Base-by-base conservation (phyloP, 2,329 filamentous ascomycete genomes). In the Malbranchea zuffiana region DNA sequence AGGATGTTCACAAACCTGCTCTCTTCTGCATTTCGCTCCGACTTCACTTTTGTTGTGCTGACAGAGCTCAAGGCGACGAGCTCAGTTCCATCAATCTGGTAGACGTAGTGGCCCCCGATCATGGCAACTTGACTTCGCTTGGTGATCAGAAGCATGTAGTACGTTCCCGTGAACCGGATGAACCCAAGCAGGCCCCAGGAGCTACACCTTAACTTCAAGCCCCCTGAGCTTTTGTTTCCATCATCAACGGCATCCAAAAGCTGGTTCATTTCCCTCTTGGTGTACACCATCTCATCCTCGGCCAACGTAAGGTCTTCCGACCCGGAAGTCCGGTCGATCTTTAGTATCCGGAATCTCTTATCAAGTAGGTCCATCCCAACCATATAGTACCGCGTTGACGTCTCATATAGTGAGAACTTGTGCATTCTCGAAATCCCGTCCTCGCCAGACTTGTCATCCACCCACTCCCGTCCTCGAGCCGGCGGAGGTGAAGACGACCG, bases 391-490 rank as follows among this genome's bases (percentile, higher is more conserved):
- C 85, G 75, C 38, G 80, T 85, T 8, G 84, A 82, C 3, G 90
- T 98, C 65, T 98, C 90, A 60, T 98, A 96, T 15, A 98, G 66
- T n/a, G 83, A 90, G 60, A 94, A 96, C 53, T 90, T 92, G 66
- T 95, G 86, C 85, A 98, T 94, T 38, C 67, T 68, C 40, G 63
- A 66, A 29, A 71, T 60, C 2, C 66, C 65, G 37, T 69, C 35
- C n/a, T 54, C 47, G 16, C 51, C 48, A 10, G 58, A 55, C 7
- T 53, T 55, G 8, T 52, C 47, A 17, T 45, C 29, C 12, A 60
- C 53, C 3, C 53, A 54, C 4, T 53, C 55, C 28, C 56, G 55
- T 27, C 57, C 57, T 35, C 59, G 60, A 2, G 53, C 54, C 8
- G 55, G 53, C 2, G 58, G 54, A 1, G 59, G 58, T 4, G 62